Conservation (phyloP, 140 eudicot species). For the Ambrosia hybrid region DNA sequence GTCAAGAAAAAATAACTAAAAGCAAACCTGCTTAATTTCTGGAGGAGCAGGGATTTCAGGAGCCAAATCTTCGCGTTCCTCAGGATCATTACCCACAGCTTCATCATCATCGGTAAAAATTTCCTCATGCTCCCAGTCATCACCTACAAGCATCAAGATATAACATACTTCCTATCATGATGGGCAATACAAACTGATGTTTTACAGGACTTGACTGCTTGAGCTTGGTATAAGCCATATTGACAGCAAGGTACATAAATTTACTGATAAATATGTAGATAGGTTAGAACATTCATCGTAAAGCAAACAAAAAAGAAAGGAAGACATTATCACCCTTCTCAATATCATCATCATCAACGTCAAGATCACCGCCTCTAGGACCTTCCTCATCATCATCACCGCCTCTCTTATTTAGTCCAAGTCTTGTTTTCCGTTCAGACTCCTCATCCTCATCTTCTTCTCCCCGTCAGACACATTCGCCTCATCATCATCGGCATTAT, state of each 20-base stretch:
- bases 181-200: not conserved
- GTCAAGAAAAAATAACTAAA: not conserved
- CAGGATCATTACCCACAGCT: constrained; percentile 80
- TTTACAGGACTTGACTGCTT: too few relatives aligned
- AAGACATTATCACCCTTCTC: constrained; percentile 70
- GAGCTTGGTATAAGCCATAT: too few relatives aligned
- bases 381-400: constrained; percentile 98
- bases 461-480: constrained; percentile 79
- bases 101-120: constrained; percentile 98
- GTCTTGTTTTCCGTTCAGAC: constrained; percentile 71
- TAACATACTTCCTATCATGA: constrained; percentile 7
- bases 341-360: constrained; percentile 82
- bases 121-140: constrained; percentile 99
- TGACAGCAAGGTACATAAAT: not conserved
- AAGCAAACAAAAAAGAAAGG: constrained; percentile 13
- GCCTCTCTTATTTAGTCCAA: constrained; percentile 71
- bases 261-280: not conserved
- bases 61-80: constrained; percentile 94
- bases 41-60: constrained; percentile 99
- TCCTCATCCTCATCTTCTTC: constrained; percentile 97
- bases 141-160: constrained; percentile 52
- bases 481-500: constrained; percentile 63
- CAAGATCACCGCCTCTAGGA: constrained; percentile 91
- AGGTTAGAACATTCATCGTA: constrained; percentile 11
- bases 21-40: constrained; percentile 84